Evolutionary conservation across 306 rosid genomes (phyloP), one percentile per base, ranked within the genome.

Genomic region (Mimosa pudica): DNA sequence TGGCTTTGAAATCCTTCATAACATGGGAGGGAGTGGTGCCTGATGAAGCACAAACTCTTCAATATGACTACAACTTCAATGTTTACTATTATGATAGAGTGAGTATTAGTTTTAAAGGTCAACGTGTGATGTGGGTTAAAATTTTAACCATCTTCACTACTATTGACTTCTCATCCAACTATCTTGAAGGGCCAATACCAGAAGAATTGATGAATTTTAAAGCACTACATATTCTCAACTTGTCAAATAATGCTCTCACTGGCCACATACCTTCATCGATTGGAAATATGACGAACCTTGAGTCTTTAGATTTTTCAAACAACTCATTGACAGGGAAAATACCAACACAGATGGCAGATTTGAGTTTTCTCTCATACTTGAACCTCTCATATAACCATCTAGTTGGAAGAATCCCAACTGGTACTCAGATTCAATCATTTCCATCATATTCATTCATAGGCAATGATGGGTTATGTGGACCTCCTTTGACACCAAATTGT

Each of bases 291-390:
- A 71, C 11, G 38, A 35, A 51, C 0, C 62, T 88, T 0, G 92
- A 90, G 79, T 90, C 90, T 41, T 73, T 90, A 35, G 92, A 88
- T 78, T 55, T 88, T 1, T 90, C 94, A 78, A 13, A 10, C 0
- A 90, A 90, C 75, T 18, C 30, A 8, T 45, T 90, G 24, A 63
- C 45, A 0, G 90, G 89, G 10, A 32, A 60, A 33, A 88, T 90
- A 75, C 92, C 94, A 1, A 0, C 0, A 1, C 78, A 78, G 49
- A 16, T 90, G 13, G 62, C 85, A 11, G 44, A 0, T 9, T 78
- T 88, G 38, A 48, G 0, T 33, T 90, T 90, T 78, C 85, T 90
- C 1, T 67, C 87, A 46, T 65, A 32, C 44, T 5, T 90, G 52
- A 61, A 88, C 71, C 81, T 90, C 58, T 86, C 91, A 0, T 76